Conservation (phyloP, 2,329 filamentous ascomycete genomes). For the Ceratocystis cacaofunesta region DNA sequence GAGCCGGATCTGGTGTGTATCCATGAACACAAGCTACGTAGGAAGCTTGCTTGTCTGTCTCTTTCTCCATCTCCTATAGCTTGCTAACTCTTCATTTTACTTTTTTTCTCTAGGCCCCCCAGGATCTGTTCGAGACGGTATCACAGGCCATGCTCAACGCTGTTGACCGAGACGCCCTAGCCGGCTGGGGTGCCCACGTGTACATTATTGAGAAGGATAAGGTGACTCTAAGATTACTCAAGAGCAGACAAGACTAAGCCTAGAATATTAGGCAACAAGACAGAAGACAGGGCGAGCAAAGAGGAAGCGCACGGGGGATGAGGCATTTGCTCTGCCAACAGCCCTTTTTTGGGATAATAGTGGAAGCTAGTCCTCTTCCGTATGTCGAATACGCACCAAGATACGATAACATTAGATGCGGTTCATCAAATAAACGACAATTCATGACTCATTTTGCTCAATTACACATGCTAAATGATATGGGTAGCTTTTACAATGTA, state of each 20-base stretch:
- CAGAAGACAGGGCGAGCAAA: neutral
- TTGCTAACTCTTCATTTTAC: neutral
- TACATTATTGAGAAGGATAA: constrained; percentile 99
- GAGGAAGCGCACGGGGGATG: neutral
- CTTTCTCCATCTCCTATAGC: neutral
- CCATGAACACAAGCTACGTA: neutral
- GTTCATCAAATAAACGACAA: constrained; percentile 16
- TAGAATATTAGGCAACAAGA: neutral
- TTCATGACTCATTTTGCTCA: constrained; percentile 6
- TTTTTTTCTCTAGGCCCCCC: constrained; percentile 47
- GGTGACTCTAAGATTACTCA: constrained; percentile 96
- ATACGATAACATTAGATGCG: constrained; percentile 6
- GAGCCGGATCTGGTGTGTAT: constrained; percentile 79
- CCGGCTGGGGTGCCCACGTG: constrained; percentile 95
- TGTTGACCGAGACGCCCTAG: constrained; percentile 89
- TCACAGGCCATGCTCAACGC: constrained; percentile 92
- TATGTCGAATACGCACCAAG: neutral
- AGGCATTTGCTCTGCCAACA: neutral
- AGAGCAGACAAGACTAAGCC: constrained; percentile 81
- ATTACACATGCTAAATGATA: neutral
- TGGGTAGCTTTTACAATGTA: too few species aligned
- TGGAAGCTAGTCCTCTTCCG: neutral
- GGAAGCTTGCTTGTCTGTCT: neutral
- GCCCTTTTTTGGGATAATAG: neutral
- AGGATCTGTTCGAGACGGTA: constrained; percentile 96